Conservation (phyloP, 345 rosid genomes). For the Litchi chinensis region DNA sequence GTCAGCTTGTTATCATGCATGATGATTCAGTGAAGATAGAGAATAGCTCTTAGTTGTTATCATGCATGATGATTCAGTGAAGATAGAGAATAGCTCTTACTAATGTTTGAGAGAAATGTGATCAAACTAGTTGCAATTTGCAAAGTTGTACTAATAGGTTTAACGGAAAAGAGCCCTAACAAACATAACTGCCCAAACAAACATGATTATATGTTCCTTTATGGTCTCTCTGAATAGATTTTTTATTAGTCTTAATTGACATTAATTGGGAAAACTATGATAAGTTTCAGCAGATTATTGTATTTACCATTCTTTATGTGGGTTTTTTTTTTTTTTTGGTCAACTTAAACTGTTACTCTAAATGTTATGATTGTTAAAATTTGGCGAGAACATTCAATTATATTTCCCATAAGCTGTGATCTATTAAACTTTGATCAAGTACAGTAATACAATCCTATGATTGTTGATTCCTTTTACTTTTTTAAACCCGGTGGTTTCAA, state of each 20-base stretch:
- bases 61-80: neutral
- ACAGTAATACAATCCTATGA: neutral
- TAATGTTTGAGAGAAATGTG: neutral
- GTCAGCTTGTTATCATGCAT: neutral
- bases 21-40: neutral
- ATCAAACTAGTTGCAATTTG: neutral
- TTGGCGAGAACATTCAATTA: neutral
- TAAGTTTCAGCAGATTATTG: neutral
- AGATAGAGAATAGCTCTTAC: neutral
- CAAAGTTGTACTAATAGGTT: neutral
- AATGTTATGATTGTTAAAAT: neutral
- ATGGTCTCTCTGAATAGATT: neutral
- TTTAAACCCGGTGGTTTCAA: neutral
- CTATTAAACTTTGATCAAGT: neutral
- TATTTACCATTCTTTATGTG: neutral
- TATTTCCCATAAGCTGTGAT: neutral
- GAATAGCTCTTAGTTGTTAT: neutral
- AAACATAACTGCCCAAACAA: neutral
- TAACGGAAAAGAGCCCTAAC: neutral
- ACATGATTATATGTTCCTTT: neutral
- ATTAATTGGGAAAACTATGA: neutral
- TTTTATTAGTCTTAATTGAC: neutral
- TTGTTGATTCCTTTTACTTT: neutral
- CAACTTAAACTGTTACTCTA: neutral
- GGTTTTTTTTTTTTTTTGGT: neutral